Percentiles rank a stretch among this genome's conserved stretches.
phyloP scores from a whole-genome alignment of 179 eudicot genomes.

The Vitellaria paradoxa region DNA sequence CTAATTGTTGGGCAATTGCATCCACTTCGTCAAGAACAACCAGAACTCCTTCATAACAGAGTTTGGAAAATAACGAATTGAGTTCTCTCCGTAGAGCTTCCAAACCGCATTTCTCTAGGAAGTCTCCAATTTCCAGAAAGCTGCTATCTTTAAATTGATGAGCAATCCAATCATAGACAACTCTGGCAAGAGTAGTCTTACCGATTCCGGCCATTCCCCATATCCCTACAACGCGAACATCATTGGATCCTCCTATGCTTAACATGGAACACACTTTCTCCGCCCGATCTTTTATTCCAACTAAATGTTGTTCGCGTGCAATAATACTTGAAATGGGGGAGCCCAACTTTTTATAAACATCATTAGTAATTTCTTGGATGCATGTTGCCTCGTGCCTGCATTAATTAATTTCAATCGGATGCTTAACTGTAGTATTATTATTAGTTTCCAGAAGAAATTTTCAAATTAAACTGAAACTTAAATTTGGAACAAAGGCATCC shows the following conservation, averaged over 20 bases:
- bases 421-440: too few species aligned
- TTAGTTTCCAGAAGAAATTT: too few species aligned
- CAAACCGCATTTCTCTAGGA: not conserved
- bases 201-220: conserved; percentile 19
- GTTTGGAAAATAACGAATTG: not conserved
- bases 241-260: not conserved
- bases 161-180: not conserved
- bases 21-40: conserved; percentile 18
- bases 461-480: too few species aligned
- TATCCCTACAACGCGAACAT: not conserved
- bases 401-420: not conserved
- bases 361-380: conserved; percentile 11
- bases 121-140: conserved; percentile 4
- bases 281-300: not conserved
- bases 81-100: conserved; percentile 7
- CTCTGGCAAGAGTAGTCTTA: conserved; percentile 4
- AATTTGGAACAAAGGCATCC: too few species aligned
- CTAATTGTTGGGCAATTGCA: not conserved
- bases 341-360: not conserved
- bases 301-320: not conserved
- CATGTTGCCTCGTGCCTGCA: conserved; percentile 7
- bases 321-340: not conserved
- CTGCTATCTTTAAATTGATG: conserved; percentile 4
- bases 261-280: not conserved
- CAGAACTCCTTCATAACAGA: not conserved